Conservation (phyloP, 2,329 filamentous ascomycete genomes). For the Teratosphaeriaceae sp. region DNA sequence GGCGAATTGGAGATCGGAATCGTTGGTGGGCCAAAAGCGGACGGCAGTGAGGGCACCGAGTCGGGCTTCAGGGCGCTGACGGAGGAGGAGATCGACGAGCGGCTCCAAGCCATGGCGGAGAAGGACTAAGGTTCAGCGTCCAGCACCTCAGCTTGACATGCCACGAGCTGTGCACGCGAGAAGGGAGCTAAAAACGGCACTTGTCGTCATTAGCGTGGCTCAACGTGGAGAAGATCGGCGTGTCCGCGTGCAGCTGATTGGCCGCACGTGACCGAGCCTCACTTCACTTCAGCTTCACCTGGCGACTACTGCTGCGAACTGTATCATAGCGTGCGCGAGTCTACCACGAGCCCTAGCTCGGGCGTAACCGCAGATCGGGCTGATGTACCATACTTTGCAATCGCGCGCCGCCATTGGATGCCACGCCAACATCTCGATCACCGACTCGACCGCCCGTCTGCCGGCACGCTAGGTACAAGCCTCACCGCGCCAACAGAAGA, state of each 20-base stretch:
- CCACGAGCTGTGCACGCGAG: background rate
- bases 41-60: constrained; percentile 77
- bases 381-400: constrained; percentile 1
- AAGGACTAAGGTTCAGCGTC: constrained; percentile 79
- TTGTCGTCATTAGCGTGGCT: background rate
- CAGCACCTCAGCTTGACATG: constrained; percentile 7
- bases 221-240: background rate
- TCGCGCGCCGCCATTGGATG: background rate
- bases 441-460: background rate
- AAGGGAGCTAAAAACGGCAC: background rate
- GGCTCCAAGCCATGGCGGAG: constrained; percentile 95
- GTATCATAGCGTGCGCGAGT: constrained; percentile 2
- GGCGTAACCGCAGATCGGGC: background rate
- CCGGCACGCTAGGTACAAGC: constrained; percentile 1
- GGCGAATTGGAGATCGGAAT: constrained; percentile 97
- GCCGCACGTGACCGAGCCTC: background rate
- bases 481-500: background rate
- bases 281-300: constrained; percentile 1
- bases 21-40: constrained; percentile 76
- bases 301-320: constrained; percentile 7
- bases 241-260: constrained; percentile 1
- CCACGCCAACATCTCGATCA: background rate
- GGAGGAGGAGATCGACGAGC: constrained; percentile 97
- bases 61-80: constrained; percentile 79
- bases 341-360: background rate